Percentiles rank a stretch among this genome's conserved stretches.
phyloP scores from a whole-genome alignment of 2,329 filamentous ascomycete genomes.

The Paraphaeosphaeria minitans region DNA sequence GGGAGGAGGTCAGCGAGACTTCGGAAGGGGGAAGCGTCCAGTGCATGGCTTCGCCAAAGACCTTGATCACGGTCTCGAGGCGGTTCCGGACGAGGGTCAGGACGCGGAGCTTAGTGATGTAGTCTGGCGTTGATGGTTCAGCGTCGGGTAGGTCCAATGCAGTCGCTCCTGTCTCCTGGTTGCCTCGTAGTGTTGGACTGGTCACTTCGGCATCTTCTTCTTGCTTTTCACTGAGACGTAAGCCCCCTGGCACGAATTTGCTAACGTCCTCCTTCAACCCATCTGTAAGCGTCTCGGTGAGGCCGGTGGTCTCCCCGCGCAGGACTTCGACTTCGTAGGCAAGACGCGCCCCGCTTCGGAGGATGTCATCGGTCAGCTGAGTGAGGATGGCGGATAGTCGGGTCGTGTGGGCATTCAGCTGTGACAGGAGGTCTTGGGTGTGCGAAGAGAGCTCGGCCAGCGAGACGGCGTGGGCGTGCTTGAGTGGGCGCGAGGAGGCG shows the following conservation, averaged over 20 bases:
- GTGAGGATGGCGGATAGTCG: constrained; percentile 81
- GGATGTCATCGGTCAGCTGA: constrained; percentile 90
- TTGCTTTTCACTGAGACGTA: constrained; percentile 19
- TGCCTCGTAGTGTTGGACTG: constrained; percentile 11
- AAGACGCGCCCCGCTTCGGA: constrained; percentile 83
- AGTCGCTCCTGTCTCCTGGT: background rate
- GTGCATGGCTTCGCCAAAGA: constrained; percentile 94
- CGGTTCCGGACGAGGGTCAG: constrained; percentile 80
- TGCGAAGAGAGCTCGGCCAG: constrained; percentile 79
- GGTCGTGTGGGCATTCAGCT: constrained; percentile 86
- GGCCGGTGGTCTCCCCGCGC: constrained; percentile 81
- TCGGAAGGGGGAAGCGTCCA: constrained; percentile 92
- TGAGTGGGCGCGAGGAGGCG: constrained; percentile 45
- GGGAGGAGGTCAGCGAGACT: constrained; percentile 79
- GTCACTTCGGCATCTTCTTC: constrained; percentile 9
- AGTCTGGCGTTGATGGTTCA: constrained; percentile 45
- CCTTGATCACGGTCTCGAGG: constrained; percentile 87
- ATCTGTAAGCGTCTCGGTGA: constrained; percentile 78
- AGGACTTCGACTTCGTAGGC: constrained; percentile 95
- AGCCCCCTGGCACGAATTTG: constrained; percentile 67
- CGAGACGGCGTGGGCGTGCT: constrained; percentile 56
- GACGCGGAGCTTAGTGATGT: constrained; percentile 79
- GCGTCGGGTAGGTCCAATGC: background rate
- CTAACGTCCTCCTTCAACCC: constrained; percentile 72
- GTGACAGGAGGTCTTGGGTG: constrained; percentile 82